These are phyloP conservation scores for Penicillium paxilli DNA, from an alignment of 495 filamentous ascomycete species.

Conservation along the genomic window DNA sequence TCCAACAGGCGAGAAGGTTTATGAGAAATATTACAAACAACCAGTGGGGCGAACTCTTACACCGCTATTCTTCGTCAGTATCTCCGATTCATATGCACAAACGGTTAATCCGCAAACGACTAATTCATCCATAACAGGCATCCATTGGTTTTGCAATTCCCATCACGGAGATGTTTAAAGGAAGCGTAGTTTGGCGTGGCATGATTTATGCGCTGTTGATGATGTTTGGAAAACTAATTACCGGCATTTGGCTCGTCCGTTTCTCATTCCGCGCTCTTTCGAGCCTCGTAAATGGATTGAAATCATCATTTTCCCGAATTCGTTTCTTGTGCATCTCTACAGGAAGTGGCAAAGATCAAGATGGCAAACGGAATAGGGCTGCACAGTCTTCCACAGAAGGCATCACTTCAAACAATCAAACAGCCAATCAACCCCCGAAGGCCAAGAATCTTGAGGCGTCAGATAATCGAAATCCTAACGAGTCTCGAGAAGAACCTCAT, in stretches of 20 bases:
- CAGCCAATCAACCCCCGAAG: too few species aligned
- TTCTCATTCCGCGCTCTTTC: conserved; percentile 26
- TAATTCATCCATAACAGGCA: conserved; percentile 39
- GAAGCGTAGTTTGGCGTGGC: conserved; percentile 67
- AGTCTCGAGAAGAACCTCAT: neutral
- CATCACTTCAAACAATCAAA: too few species aligned
- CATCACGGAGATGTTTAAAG: conserved; percentile 66
- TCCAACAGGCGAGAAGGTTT: conserved; percentile 43
- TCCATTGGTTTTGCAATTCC: conserved; percentile 82
- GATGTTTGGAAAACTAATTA: conserved; percentile 62
- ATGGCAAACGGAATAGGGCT: too few species aligned
- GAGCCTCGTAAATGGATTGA: conserved; percentile 4
- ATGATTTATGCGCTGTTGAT: conserved; percentile 71
- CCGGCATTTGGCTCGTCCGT: conserved; percentile 64
- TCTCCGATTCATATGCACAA: too few species aligned
- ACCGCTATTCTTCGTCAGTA: conserved; percentile 73
- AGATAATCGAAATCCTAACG: too few species aligned
- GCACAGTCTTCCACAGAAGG: too few species aligned
- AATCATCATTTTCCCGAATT: conserved; percentile 1
- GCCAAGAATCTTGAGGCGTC: too few species aligned
- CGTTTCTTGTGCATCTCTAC: conserved; percentile 7
- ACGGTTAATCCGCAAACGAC: too few species aligned
- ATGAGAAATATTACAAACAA: conserved; percentile 55
- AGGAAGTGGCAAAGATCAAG: neutral
- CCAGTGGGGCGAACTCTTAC: conserved; percentile 57